Percentiles rank a stretch among this genome's conserved stretches.
Conservation (phyloP, 2,329 filamentous ascomycete genomes). For the Epichloe sylvatica region DNA sequence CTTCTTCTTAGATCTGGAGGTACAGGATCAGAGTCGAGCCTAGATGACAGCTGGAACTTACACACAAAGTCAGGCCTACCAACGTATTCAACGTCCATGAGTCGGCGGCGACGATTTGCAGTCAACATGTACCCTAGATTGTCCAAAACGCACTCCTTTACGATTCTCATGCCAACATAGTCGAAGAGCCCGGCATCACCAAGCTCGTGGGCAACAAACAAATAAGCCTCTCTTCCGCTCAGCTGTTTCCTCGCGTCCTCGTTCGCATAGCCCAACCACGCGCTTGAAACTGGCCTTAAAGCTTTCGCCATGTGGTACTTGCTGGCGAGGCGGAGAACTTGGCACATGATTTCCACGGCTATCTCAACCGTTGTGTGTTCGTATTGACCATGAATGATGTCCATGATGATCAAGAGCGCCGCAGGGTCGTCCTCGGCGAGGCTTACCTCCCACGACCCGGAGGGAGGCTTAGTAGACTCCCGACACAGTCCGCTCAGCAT, state of each 20-base stretch:
- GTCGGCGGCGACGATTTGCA: not conserved
- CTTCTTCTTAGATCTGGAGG: too few species aligned
- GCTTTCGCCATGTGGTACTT: conserved; percentile 10
- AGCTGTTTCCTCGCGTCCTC: not conserved
- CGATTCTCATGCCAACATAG: not conserved
- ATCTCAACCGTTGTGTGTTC: conserved; percentile 1
- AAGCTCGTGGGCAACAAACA: not conserved
- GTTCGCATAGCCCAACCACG: not conserved
- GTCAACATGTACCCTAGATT: not conserved
- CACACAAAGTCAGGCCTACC: not conserved
- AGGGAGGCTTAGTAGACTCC: not conserved
- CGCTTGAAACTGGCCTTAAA: conserved; percentile 2
- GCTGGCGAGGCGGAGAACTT: conserved; percentile 5
- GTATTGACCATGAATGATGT: not conserved
- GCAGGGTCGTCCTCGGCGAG: conserved; percentile 3
- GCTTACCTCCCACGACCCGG: conserved; percentile 1
- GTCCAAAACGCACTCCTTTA: not conserved
- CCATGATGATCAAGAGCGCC: conserved; percentile 2
- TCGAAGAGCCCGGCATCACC: not conserved
- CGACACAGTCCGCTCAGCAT: conserved; percentile 4
- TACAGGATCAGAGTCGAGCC: too few species aligned
- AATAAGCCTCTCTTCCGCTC: not conserved
- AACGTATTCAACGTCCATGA: not conserved
- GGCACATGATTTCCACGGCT: not conserved
- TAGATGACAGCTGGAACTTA: not conserved